Evolutionary conservation across 2,329 filamentous ascomycete genomes (phyloP).

Genomic region (Aspergillus cejpii): DNA sequence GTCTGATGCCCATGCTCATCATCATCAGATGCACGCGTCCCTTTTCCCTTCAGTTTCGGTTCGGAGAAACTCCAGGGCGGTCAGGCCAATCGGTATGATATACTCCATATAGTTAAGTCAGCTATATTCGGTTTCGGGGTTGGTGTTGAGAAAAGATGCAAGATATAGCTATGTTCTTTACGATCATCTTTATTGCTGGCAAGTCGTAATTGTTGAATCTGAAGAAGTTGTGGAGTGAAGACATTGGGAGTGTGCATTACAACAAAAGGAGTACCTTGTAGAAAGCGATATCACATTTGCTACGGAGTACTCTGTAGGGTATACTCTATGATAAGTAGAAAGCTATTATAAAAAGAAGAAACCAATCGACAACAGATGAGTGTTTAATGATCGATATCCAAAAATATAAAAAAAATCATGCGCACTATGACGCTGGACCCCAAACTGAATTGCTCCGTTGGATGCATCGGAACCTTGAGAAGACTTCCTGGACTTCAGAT

Average conservation of each 20-base stretch:
- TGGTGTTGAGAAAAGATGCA: not conserved
- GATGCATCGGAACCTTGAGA: not conserved
- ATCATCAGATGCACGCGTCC: not conserved
- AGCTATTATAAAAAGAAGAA: not conserved
- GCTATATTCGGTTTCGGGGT: not conserved
- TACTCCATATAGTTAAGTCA: not conserved
- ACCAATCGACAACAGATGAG: not conserved
- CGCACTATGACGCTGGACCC: not conserved
- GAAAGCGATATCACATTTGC: not conserved
- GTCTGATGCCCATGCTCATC: not conserved
- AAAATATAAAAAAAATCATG: no score
- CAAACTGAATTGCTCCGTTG: no score
- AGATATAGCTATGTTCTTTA: no score
- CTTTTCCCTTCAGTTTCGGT: constrained; percentile 3
- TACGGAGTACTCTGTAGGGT: no score
- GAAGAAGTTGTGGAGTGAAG: no score
- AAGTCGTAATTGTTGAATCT: no score
- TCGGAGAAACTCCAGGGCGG: constrained; percentile 10
- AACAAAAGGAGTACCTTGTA: not conserved
- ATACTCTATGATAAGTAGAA: not conserved
- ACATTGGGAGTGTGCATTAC: no score
- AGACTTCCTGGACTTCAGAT: constrained; percentile 16
- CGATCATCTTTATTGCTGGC: no score
- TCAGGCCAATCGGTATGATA: not conserved
- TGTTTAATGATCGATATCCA: no score